phyloP scores from a whole-genome alignment of 176 grass and related monocot genomes.

The Oryza glumipatula region DNA sequence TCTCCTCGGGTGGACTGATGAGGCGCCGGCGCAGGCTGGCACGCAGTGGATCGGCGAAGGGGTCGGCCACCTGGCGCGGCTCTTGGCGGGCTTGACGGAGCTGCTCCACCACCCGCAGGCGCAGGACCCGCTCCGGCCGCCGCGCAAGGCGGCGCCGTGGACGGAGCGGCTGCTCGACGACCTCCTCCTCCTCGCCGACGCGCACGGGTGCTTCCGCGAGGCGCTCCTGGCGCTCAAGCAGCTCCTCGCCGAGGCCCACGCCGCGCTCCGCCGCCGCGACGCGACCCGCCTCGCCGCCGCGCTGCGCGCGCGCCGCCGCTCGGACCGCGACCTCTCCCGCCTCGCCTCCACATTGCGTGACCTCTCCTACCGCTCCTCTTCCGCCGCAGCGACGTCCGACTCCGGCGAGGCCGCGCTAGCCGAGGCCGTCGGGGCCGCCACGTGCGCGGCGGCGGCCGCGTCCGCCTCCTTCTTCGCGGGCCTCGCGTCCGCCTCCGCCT shows the following conservation, averaged over 20 bases:
- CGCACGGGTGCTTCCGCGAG: slow-evolving; percentile 60
- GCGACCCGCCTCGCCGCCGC: slow-evolving; percentile 44
- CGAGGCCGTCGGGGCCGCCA: slow-evolving; percentile 46
- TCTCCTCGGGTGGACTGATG: slow-evolving; percentile 39
- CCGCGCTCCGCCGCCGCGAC: slow-evolving; percentile 51
- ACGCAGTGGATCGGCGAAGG: slow-evolving; percentile 52
- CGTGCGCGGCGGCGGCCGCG: slow-evolving; percentile 42
- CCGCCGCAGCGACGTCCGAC: background rate
- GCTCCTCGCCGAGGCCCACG: slow-evolving; percentile 47
- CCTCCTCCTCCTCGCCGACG: slow-evolving; percentile 62
- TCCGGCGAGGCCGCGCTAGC: slow-evolving; percentile 45
- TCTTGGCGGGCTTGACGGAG: slow-evolving; percentile 37
- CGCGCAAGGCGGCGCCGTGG: slow-evolving; percentile 7
- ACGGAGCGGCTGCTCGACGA: slow-evolving; percentile 61
- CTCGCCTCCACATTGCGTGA: slow-evolving; percentile 51
- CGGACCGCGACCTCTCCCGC: slow-evolving; percentile 51
- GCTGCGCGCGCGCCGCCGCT: slow-evolving; percentile 43
- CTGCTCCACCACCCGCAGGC: slow-evolving; percentile 63
- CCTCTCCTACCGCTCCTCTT: slow-evolving; percentile 24
- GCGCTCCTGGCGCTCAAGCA: slow-evolving; percentile 46
- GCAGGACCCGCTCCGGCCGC: slow-evolving; percentile 45
- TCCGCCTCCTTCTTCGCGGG: slow-evolving; percentile 60
- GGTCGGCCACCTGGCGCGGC: background rate
- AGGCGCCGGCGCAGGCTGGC: background rate
- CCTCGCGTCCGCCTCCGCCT: slow-evolving; percentile 50